Evolutionary conservation across 257 asterid species (phyloP), one percentile per base, ranked within the genome.

Genomic region (Ilex aquifolium): DNA sequence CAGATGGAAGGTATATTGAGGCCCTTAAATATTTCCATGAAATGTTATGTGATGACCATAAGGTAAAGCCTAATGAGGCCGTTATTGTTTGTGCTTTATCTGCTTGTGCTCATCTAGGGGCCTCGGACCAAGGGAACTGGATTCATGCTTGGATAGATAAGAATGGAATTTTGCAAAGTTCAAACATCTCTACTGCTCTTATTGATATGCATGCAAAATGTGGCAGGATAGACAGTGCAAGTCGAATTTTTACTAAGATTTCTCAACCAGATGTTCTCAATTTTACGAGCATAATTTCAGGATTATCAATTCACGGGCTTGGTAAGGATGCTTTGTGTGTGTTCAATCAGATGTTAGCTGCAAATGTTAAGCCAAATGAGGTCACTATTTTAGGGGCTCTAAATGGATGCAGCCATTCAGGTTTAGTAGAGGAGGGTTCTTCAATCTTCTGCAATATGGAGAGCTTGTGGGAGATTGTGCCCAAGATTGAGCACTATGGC

Each of bases 161-260:
- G 48, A 71, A 67, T 49, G 12, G 31, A 32, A 66, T 76, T 65
- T 61, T 16, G 0, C 12, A 63, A 52, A 84, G 85, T 46, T 71
- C 89, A 2, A 87, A 82, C 60, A 64, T 85, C 9, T 55, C 2
- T 49, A 88, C 91, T 66, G 88, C 96, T 0, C 93, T 90, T 10
- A 73, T 88, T 30, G 88, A 91, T 68, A 85, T 88, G 97, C 83
- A 88, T 63, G 90, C 97, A 42, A 91, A 91, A 70, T 91, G 96
- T 72, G 97, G 97, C 42, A 77, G 67, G 51, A 84, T 85, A 65
- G 76, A 74, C 13, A 36, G 65, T 66, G 93, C 97, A 5, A 63
- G 62, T 69, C 57, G 59, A 31, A 71, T 82, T 32, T 91, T 88
- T 65, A 54, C 67, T 72, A 71, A 58, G 57, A 82, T 82, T 54